Evolutionary conservation across 768 basidiomycete species (phyloP).

Genomic region (Leccinum pellstonianum): DNA sequence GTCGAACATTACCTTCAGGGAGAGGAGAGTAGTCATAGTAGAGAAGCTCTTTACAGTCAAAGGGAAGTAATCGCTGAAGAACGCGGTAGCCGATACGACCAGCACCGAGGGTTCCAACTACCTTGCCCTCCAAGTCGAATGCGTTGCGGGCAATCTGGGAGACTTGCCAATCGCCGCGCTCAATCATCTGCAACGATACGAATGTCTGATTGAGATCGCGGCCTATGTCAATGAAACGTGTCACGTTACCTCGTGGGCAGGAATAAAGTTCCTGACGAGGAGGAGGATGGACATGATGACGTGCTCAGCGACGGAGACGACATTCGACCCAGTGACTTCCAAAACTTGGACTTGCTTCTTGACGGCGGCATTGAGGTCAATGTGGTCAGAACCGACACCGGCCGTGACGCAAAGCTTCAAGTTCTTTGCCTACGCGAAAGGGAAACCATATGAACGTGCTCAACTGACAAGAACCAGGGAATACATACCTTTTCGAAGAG

Average conservation of each 20-base stretch:
- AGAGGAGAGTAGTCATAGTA: slow-evolving; percentile 86
- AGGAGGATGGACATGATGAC: slow-evolving; percentile 88
- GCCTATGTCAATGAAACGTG: neutral
- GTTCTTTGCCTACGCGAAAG: slow-evolving; percentile 67
- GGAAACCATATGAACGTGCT: slow-evolving; percentile 1
- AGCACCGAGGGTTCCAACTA: slow-evolving; percentile 87
- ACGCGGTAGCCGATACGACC: slow-evolving; percentile 86
- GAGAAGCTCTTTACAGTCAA: slow-evolving; percentile 86
- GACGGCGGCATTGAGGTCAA: slow-evolving; percentile 87
- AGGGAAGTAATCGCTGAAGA: slow-evolving; percentile 74
- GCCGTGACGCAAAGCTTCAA: slow-evolving; percentile 90
- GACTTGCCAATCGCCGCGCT: slow-evolving; percentile 85
- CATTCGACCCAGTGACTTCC: slow-evolving; percentile 88
- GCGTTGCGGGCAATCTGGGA: slow-evolving; percentile 80
- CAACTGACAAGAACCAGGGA: slow-evolving; percentile 1
- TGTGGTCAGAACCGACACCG: slow-evolving; percentile 88
- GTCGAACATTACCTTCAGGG: slow-evolving; percentile 45
- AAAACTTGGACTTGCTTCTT: slow-evolving; percentile 77
- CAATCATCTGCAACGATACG: slow-evolving; percentile 59
- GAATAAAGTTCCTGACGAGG: slow-evolving; percentile 87
- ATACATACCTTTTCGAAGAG: slow-evolving; percentile 59
- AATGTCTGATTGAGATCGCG: neutral
- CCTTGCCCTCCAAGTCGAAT: slow-evolving; percentile 88
- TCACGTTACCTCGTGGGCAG: slow-evolving; percentile 70
- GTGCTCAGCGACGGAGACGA: slow-evolving; percentile 89